Evolutionary conservation across 257 asterid species (phyloP).

Genomic region (Ballota nigra): DNA sequence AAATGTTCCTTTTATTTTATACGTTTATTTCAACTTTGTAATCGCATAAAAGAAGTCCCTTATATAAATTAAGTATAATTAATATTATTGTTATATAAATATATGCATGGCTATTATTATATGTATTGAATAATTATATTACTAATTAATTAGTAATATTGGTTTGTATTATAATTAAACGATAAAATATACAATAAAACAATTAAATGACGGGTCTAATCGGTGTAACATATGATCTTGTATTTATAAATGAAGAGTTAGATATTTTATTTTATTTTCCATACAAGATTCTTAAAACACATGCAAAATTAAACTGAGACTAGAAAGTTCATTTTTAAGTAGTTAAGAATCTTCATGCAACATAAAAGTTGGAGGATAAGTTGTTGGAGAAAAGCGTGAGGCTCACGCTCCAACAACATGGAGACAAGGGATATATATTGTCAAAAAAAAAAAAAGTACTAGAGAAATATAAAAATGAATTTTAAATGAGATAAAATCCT

Average conservation of each 20-base stretch:
- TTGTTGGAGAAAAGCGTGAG: slow-evolving; percentile 25
- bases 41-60: neutral
- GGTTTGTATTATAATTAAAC: neutral
- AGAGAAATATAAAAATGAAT: too few relatives aligned
- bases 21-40: neutral
- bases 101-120: neutral
- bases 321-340: slow-evolving; percentile 7
- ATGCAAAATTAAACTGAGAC: slow-evolving; percentile 2
- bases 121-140: too few relatives aligned
- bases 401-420: slow-evolving; percentile 33
- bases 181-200: neutral
- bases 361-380: slow-evolving; percentile 12
- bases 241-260: neutral
- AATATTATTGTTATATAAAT: neutral
- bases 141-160: too few relatives aligned
- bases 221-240: too few relatives aligned
- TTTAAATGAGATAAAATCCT: too few relatives aligned
- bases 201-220: neutral
- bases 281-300: slow-evolving; percentile 23
- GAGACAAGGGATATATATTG: slow-evolving; percentile 23
- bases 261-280: neutral
- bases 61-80: neutral
- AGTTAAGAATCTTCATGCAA: slow-evolving; percentile 24
- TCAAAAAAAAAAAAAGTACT: neutral
- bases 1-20: neutral